phyloP scores from a whole-genome alignment of 768 basidiomycete species.

The Lactarius tabidus region DNA sequence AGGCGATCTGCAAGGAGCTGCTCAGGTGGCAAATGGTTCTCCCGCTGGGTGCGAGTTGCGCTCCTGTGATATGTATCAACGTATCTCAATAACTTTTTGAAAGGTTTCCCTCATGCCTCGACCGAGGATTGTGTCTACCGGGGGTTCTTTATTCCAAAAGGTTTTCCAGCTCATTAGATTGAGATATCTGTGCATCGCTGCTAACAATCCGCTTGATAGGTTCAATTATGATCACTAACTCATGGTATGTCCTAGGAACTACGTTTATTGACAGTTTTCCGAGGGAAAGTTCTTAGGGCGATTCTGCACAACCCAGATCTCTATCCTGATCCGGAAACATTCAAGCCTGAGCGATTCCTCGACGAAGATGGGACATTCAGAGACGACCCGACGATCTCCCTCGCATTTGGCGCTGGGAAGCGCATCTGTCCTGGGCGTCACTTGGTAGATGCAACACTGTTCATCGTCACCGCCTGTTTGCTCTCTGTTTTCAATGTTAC shows the following conservation, averaged over 20 bases:
- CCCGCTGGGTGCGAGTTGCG: background rate
- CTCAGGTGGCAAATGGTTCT: background rate
- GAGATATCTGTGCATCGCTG: background rate
- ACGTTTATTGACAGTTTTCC: background rate
- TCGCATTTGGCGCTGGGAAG: slow-evolving; percentile 25
- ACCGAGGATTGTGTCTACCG: slow-evolving; percentile 54
- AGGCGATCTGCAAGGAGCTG: background rate
- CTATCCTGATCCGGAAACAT: slow-evolving; percentile 1
- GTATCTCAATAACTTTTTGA: too few species aligned
- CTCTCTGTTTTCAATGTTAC: background rate
- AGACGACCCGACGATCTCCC: background rate
- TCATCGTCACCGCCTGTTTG: slow-evolving; percentile 2
- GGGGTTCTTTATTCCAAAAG: slow-evolving; percentile 53
- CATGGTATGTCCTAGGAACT: background rate
- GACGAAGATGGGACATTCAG: background rate
- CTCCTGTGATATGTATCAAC: slow-evolving; percentile 12
- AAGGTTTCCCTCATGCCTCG: slow-evolving; percentile 29
- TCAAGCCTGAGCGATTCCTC: background rate
- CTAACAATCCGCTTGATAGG: background rate
- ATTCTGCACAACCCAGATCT: background rate
- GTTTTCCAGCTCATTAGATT: slow-evolving; percentile 25
- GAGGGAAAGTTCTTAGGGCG: too few species aligned
- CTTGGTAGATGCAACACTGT: slow-evolving; percentile 16
- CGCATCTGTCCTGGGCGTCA: slow-evolving; percentile 23
- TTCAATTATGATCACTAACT: background rate